phyloP scores from a whole-genome alignment of 73 alveolate species.

The Symbiodinium natans region DNA sequence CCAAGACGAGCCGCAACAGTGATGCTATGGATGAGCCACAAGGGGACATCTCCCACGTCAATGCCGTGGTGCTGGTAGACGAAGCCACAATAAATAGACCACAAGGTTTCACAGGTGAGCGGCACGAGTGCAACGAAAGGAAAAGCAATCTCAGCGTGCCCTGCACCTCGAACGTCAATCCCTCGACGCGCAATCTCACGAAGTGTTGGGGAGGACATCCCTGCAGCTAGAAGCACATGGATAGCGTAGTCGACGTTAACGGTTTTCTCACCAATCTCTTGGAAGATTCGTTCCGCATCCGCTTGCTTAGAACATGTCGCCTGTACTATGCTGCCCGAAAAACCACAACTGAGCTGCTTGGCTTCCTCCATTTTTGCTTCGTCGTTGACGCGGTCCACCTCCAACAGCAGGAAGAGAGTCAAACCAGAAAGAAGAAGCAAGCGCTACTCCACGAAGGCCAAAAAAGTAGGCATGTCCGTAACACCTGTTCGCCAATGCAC shows the following conservation, averaged over 20 bases:
- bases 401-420: constrained; percentile 12
- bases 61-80: background rate
- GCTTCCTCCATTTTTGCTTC: background rate
- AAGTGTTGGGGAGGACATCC: background rate
- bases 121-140: background rate
- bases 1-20: background rate
- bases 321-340: constrained; percentile 20
- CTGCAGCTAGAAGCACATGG: background rate
- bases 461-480: background rate
- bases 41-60: background rate
- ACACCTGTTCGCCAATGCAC: background rate
- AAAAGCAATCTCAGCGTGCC: background rate
- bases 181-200: background rate
- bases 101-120: background rate
- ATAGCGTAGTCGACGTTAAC: background rate
- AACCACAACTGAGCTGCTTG: constrained; percentile 7
- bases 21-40: background rate
- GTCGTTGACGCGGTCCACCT: constrained; percentile 41
- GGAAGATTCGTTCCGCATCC: background rate
- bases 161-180: background rate
- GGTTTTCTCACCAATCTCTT: background rate
- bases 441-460: background rate
- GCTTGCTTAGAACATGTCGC: constrained; percentile 13
- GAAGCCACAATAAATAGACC: background rate
- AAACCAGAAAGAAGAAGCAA: background rate